Evolutionary conservation across 2,329 filamentous ascomycete genomes (phyloP).

Genomic region (Thielaviopsis ethacetica): DNA sequence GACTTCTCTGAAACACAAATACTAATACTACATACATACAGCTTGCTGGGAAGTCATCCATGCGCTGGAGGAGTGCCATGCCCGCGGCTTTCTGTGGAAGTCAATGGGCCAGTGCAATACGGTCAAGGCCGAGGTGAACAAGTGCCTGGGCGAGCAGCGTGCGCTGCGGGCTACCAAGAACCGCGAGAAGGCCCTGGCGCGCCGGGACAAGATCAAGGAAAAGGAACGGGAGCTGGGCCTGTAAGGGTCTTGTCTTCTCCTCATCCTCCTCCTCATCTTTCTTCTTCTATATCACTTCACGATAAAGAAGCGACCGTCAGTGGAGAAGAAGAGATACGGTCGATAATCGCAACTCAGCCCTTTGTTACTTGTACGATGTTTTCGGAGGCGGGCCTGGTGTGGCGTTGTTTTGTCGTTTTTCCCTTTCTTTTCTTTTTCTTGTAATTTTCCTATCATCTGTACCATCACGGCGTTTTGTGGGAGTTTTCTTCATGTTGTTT

Average conservation of each 20-base stretch:
- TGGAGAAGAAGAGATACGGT: neutral
- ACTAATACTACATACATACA: slow-evolving; percentile 23
- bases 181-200: slow-evolving; percentile 50
- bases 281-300: neutral
- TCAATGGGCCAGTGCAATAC: slow-evolving; percentile 79
- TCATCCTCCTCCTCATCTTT: too few relatives aligned
- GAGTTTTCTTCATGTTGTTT: neutral
- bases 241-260: slow-evolving; percentile 14
- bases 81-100: slow-evolving; percentile 82
- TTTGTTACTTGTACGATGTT: too few relatives aligned
- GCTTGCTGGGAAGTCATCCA: slow-evolving; percentile 91
- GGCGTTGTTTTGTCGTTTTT: neutral
- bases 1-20: neutral
- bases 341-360: neutral
- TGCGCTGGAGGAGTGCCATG: slow-evolving; percentile 89
- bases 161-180: slow-evolving; percentile 64
- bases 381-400: too few relatives aligned
- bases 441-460: neutral
- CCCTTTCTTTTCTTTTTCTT: neutral
- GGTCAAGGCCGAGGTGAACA: slow-evolving; percentile 68
- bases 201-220: slow-evolving; percentile 53
- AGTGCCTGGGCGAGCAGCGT: slow-evolving; percentile 69
- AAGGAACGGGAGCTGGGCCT: slow-evolving; percentile 41
- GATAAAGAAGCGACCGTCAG: too few relatives aligned
- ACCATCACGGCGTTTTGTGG: slow-evolving; percentile 4